phyloP scores from a whole-genome alignment of 257 asterid species.

The Lycium barbarum region DNA sequence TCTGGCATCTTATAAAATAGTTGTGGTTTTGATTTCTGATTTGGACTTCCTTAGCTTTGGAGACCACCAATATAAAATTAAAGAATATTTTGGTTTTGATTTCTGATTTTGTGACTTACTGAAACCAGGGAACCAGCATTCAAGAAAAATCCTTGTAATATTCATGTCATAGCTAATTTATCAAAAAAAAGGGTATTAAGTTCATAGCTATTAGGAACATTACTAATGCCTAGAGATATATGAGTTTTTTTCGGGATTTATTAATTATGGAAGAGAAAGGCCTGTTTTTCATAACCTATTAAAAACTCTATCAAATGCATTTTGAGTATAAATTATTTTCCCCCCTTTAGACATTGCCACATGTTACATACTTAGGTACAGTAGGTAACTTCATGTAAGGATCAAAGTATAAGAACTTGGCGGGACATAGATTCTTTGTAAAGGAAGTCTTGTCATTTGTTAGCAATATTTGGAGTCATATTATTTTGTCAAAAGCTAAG shows the following conservation, averaged over 20 bases:
- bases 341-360: neutral
- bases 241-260: neutral
- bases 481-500: neutral
- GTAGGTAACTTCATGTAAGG: neutral
- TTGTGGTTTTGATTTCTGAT: neutral
- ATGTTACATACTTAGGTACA: neutral
- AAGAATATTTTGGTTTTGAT: too few relatives aligned
- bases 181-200: neutral
- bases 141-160: neutral
- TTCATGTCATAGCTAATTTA: neutral
- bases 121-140: neutral
- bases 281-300: neutral
- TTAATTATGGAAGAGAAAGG: neutral
- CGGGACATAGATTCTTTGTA: neutral
- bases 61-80: neutral
- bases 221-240: neutral
- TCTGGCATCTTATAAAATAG: neutral
- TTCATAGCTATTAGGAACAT: neutral
- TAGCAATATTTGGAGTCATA: constrained; percentile 15
- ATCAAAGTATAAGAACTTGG: neutral
- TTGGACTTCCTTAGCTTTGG: neutral
- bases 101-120: neutral
- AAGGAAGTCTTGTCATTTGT: neutral
- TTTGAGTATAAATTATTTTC: neutral
- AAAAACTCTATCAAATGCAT: neutral